Conservation (phyloP, 495 filamentous ascomycete genomes). For the Penicillium atrosanguineum region DNA sequence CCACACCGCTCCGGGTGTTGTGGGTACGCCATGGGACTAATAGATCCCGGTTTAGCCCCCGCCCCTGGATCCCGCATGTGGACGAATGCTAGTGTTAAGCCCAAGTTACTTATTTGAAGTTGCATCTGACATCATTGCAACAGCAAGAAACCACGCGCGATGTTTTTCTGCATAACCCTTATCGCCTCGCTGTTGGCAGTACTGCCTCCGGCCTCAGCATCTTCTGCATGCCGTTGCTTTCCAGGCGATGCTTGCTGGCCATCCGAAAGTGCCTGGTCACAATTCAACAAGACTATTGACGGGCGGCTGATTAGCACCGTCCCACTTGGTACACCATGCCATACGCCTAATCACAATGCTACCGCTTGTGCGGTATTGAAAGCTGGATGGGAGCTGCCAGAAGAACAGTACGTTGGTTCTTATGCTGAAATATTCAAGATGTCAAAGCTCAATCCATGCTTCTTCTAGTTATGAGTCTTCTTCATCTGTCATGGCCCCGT, state of each 20-base stretch:
- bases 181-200: conserved; percentile 12
- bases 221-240: conserved; percentile 10
- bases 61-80: too few species aligned
- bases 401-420: conserved; percentile 19
- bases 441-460: not conserved
- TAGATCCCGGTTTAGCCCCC: too few species aligned
- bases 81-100: too few species aligned
- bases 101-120: too few species aligned
- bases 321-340: conserved; percentile 39
- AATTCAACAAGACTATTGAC: conserved; percentile 35
- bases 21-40: too few species aligned
- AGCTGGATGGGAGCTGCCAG: conserved; percentile 19
- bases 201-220: conserved; percentile 1
- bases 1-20: too few species aligned
- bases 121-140: too few species aligned
- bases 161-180: too few species aligned
- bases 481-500: conserved; percentile 30
- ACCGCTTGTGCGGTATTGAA: conserved; percentile 20
- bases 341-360: conserved; percentile 30
- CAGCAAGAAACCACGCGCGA: too few species aligned
- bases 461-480: conserved; percentile 20
- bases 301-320: conserved; percentile 38
- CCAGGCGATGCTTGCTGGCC: conserved; percentile 42
- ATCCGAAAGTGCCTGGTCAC: conserved; percentile 27
- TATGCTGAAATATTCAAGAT: not conserved